Evolutionary conservation across 2,329 filamentous ascomycete genomes (phyloP), one percentile per base, ranked within the genome.

Genomic region (Cladosporium austrohemisphaericum): DNA sequence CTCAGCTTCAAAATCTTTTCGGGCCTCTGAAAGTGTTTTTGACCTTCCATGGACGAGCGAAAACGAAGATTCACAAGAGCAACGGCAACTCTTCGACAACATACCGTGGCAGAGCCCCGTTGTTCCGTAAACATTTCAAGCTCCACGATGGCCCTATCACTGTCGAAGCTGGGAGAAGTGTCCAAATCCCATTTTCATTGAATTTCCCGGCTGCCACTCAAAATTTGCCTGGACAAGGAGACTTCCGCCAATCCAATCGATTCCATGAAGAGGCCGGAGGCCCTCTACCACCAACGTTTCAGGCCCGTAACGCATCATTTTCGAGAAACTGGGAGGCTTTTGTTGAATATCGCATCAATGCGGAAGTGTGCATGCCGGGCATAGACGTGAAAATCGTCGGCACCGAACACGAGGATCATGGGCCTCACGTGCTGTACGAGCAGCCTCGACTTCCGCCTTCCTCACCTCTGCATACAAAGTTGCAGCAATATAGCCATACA

Each of bases 81-180:
- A 50, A 47, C 11, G 47, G 47, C 16, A 31, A 53, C 6, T 20
- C 13, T 18, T 45, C 40, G 11, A 23, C 33, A 9, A 51, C 41
- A 10, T 51, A 53, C 28, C 40, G 51, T n/a, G 51, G 51, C 28
- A 23, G 51, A 47, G 47, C 36, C n/a, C 47, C 41, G 10, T 36
- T 53, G 28, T 53, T 53, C 19, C 18, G 41, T 10, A 25, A 46
- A 11, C 20, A 18, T 6, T 20, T 20, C 33, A 46, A 36, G 16
- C 46, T 51, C 26, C 45, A 51, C 14, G 45, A 53, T 22, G 47
- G 45, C 6, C 38, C 46, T 2, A 40, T 36, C 33, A 31, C 18
- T 3, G 37, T 33, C 32, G 22, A 37, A 9, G 32, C 50, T 4
- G 40, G 33, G 7, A 23, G 41, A 20, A 32, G 36, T 19, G 19